These are phyloP conservation scores for Puccinia coronata DNA, from an alignment of 1,284 basidiomycete genomes.

Conservation along the genomic window DNA sequence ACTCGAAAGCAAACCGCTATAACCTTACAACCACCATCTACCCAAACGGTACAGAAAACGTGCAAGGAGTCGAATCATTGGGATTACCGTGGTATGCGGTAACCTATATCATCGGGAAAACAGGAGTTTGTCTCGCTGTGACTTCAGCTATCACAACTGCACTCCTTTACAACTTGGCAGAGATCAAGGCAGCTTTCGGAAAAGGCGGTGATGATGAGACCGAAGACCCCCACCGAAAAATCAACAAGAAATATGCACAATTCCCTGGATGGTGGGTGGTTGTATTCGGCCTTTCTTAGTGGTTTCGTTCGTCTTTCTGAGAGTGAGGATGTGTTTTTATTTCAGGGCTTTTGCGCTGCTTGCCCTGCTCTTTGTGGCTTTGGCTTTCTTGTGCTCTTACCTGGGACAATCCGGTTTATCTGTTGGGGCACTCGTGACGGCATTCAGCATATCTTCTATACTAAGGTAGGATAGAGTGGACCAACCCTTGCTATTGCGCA, in stretches of 20 bases:
- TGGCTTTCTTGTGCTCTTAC: conserved; percentile 25
- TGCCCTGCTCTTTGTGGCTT: not conserved
- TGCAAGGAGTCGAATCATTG: conserved; percentile 1
- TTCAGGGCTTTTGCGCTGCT: conserved; percentile 33
- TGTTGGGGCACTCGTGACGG: not conserved
- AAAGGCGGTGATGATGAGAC: not conserved
- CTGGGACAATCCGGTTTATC: conserved; percentile 26
- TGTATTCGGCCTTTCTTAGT: not conserved
- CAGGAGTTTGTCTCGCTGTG: conserved; percentile 25
- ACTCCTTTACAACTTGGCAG: conserved; percentile 23
- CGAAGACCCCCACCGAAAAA: conserved; percentile 22
- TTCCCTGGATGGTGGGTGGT: conserved; percentile 26
- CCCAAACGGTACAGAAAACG: conserved; percentile 37
- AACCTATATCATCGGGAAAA: conserved; percentile 20
- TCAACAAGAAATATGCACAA: conserved; percentile 31
- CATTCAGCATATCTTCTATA: conserved; percentile 22
- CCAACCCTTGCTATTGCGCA: not conserved
- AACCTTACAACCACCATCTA: conserved; percentile 21
- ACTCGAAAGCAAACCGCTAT: conserved; percentile 24
- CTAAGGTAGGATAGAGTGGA: conserved; percentile 23
- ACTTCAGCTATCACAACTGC: conserved; percentile 34
- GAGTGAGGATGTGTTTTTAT: not conserved
- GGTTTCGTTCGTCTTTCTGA: not conserved
- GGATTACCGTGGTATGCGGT: conserved; percentile 34
- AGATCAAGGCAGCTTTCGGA: conserved; percentile 1